These are phyloP conservation scores for Eimeria sp. DNA, from an alignment of 169 alveolate species.

Conservation along the genomic window DNA sequence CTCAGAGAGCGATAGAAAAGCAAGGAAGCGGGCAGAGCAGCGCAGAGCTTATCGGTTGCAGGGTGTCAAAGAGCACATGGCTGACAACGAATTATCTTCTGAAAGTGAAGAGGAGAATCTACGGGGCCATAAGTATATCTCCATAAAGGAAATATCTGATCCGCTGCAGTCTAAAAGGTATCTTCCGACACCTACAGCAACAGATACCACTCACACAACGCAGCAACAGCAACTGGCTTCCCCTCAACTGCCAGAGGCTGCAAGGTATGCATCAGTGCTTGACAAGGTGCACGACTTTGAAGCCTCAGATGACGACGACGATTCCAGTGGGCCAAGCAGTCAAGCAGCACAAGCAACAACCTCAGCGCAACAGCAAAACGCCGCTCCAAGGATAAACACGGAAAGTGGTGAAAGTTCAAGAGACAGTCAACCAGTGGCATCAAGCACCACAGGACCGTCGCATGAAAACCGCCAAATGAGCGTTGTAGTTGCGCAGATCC, in stretches of 20 bases:
- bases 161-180: no score
- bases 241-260: not conserved
- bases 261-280: not conserved
- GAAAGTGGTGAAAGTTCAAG: not conserved
- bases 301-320: conserved; percentile 11
- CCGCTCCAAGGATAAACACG: not conserved
- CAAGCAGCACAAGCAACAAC: not conserved
- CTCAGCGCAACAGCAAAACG: not conserved
- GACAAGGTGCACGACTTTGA: not conserved
- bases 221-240: not conserved
- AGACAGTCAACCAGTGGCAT: not conserved
- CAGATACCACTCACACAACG: not conserved
- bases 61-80: no score
- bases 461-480: not conserved
- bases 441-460: not conserved
- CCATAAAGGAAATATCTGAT: not conserved
- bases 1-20: not conserved
- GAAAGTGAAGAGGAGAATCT: not conserved
- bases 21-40: not conserved
- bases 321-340: not conserved
- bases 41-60: not conserved
- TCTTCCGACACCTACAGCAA: not conserved
- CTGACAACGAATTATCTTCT: not conserved
- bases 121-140: no score
- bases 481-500: not conserved